These are phyloP conservation scores for Gentiana dahurica DNA, from an alignment of 257 asterid species.

Conservation along the genomic window DNA sequence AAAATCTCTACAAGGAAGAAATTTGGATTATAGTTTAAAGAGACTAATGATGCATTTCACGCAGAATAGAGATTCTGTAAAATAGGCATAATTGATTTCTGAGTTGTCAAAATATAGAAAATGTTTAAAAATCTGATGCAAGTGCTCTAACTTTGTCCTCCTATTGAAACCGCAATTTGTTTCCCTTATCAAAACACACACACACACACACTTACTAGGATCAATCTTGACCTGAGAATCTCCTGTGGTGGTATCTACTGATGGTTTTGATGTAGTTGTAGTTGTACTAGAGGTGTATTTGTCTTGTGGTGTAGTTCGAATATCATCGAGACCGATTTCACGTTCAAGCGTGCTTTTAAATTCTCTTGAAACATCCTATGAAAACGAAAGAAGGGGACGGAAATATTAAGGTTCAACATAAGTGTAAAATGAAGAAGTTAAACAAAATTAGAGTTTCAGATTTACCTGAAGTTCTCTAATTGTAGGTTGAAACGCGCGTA, in stretches of 20 bases:
- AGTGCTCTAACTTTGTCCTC: no score
- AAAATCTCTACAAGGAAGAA: no score
- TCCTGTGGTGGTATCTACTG: constrained; percentile 12
- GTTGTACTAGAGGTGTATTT: constrained; percentile 18
- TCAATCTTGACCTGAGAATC: constrained; percentile 26
- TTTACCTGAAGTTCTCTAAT: constrained; percentile 89
- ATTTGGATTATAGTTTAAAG: no score
- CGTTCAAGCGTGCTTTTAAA: constrained; percentile 90
- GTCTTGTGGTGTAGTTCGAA: constrained; percentile 18
- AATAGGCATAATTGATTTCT: no score
- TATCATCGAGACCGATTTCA: constrained; percentile 91
- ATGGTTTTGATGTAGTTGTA: constrained; percentile 20
- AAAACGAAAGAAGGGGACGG: constrained; percentile 2
- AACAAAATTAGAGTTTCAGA: constrained; percentile 5
- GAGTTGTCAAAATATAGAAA: no score
- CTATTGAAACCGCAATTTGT: not conserved
- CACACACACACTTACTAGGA: constrained; percentile 45
- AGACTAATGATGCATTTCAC: no score
- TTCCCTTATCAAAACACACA: not conserved
- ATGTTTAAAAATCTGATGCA: no score
- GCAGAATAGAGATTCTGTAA: no score
- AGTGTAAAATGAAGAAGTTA: constrained; percentile 2
- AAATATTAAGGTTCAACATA: constrained; percentile 9
- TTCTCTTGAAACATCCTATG: constrained; percentile 91
- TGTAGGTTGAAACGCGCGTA: constrained; percentile 92